Conservation (phyloP, 2,329 filamentous ascomycete species). For the Septoria petroselini region DNA sequence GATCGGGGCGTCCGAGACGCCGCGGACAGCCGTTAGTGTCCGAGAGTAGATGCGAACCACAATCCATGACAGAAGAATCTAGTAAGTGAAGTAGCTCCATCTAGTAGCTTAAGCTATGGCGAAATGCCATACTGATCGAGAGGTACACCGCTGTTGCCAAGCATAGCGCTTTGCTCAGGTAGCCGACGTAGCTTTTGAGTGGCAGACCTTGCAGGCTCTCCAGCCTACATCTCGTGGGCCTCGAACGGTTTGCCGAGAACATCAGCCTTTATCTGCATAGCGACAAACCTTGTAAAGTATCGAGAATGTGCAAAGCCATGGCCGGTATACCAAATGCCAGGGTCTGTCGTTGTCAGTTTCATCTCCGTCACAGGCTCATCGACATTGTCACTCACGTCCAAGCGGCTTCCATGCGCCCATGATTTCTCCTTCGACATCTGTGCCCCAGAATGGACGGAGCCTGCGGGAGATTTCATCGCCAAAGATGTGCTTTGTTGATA, state of each 20-base stretch:
- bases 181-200: no score
- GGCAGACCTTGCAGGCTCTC: no score
- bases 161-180: no score
- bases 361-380: no score
- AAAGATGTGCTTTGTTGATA: constrained; percentile 39
- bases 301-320: constrained; percentile 44
- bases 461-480: constrained; percentile 40
- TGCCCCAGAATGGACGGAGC: constrained; percentile 45
- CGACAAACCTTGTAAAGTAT: constrained; percentile 50
- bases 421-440: constrained; percentile 49
- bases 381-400: constrained; percentile 36
- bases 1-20: no score
- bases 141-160: no score
- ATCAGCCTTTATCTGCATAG: constrained; percentile 46
- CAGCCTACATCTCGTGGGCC: not conserved
- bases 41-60: no score
- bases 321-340: constrained; percentile 46
- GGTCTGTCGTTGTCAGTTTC: constrained; percentile 31
- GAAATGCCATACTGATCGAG: no score
- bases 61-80: no score
- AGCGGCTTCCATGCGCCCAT: constrained; percentile 43
- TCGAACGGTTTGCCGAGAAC: constrained; percentile 25
- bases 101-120: no score
- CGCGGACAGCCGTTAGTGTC: no score
- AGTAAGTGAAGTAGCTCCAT: no score